These are phyloP conservation scores for Alternaria novae-zelandiae DNA, from an alignment of 2,329 filamentous ascomycete genomes.

Conservation along the genomic window DNA sequence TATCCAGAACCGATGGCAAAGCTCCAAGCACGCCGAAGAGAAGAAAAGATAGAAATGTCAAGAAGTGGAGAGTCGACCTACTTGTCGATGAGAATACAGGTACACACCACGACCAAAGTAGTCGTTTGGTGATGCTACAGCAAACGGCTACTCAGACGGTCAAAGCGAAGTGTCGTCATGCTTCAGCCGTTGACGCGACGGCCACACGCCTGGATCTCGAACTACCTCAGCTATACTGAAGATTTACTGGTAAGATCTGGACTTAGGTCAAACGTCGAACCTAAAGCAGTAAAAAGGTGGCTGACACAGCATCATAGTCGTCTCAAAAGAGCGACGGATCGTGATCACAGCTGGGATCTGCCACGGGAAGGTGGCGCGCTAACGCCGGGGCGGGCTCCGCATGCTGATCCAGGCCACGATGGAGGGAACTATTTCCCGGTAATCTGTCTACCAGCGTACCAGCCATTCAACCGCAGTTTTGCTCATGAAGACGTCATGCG, in stretches of 20 bases:
- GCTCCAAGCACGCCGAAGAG: neutral
- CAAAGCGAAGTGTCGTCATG: neutral
- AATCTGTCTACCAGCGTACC: neutral
- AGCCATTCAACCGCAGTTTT: neutral
- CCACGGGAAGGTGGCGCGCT: neutral
- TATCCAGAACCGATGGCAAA: neutral
- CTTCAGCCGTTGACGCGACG: conserved; percentile 1
- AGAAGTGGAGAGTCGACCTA: neutral
- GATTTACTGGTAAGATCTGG: neutral
- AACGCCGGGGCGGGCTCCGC: neutral
- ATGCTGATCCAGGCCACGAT: neutral
- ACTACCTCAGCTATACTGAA: neutral
- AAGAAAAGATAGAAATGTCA: neutral
- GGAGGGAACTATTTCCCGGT: neutral
- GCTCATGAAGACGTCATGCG: neutral
- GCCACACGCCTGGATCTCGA: neutral
- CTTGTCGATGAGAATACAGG: neutral
- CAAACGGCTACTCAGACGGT: neutral
- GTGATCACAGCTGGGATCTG: neutral
- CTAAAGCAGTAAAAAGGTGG: neutral
- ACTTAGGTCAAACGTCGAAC: neutral
- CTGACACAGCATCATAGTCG: neutral
- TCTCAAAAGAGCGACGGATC: neutral
- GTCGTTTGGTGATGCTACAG: neutral
- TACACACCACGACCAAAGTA: neutral